A percentile compares a stretch with the other conserved stretches of the same genome.
Evolutionary conservation across 495 filamentous ascomycete genomes (phyloP).

Genomic region (Aspergillus olivimuriae): DNA sequence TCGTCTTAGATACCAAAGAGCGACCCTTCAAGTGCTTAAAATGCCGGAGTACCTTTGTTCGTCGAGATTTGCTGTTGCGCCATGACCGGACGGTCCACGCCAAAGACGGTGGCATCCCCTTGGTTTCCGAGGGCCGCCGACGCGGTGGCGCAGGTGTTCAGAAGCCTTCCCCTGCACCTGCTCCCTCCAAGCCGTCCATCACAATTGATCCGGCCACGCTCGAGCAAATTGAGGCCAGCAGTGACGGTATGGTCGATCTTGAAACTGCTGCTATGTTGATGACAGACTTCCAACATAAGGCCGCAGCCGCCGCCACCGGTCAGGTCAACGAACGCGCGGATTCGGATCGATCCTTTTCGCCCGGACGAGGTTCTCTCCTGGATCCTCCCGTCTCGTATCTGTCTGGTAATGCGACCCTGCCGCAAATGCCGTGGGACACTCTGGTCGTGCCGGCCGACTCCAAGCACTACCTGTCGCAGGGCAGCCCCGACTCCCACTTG

Average conservation of each 20-base stretch:
- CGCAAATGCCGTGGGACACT: slow-evolving; percentile 86
- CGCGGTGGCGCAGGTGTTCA: slow-evolving; percentile 55
- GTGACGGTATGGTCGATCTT: slow-evolving; percentile 92
- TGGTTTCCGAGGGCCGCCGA: slow-evolving; percentile 91
- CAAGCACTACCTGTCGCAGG: slow-evolving; percentile 63
- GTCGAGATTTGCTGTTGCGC: slow-evolving; percentile 89
- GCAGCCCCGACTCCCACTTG: slow-evolving; percentile 55
- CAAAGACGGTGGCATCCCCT: slow-evolving; percentile 93
- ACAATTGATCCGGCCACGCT: slow-evolving; percentile 81
- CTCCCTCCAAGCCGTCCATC: slow-evolving; percentile 74
- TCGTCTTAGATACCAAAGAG: slow-evolving; percentile 83
- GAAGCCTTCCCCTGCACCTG: slow-evolving; percentile 60
- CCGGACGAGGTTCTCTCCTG: slow-evolving; percentile 59
- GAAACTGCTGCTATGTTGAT: slow-evolving; percentile 99
- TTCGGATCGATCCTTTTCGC: slow-evolving; percentile 66
- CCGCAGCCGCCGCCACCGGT: slow-evolving; percentile 72
- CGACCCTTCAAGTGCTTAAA: slow-evolving; percentile 97
- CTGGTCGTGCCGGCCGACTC: slow-evolving; percentile 63
- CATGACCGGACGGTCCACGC: slow-evolving; percentile 98
- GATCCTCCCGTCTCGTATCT: slow-evolving; percentile 68
- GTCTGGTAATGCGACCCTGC: slow-evolving; percentile 68
- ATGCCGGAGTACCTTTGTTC: slow-evolving; percentile 96
- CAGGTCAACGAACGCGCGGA: slow-evolving; percentile 66
- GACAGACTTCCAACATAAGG: slow-evolving; percentile 97
- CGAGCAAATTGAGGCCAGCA: slow-evolving; percentile 91